phyloP scores from a whole-genome alignment of 1,284 basidiomycete genomes.

The Lentinula novae-zelandiae region DNA sequence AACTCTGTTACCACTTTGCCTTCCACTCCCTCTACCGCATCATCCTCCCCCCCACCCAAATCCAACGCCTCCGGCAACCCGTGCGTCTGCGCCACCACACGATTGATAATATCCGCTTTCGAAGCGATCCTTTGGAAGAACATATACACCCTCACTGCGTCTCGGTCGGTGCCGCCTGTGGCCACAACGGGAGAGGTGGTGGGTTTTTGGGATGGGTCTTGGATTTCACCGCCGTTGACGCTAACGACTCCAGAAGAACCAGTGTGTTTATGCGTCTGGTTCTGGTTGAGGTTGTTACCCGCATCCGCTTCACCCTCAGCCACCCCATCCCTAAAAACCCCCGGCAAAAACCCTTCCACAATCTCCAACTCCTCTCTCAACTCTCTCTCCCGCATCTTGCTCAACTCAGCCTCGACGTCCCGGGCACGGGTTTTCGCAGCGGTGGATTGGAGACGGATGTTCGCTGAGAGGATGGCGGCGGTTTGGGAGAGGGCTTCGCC shows the following conservation, averaged over 20 bases:
- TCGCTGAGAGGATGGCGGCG: conserved; percentile 85
- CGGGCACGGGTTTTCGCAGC: conserved; percentile 87
- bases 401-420: conserved; percentile 84
- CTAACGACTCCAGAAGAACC: background rate
- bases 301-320: background rate
- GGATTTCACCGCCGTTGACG: conserved; percentile 35
- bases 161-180: background rate
- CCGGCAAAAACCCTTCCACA: background rate
- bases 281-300: too few relatives aligned
- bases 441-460: conserved; percentile 87
- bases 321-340: background rate
- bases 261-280: too few relatives aligned
- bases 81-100: conserved; percentile 76
- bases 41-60: conserved; percentile 37
- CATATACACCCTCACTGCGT: conserved; percentile 46
- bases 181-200: too few relatives aligned
- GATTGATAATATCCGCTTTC: conserved; percentile 85
- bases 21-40: conserved; percentile 52
- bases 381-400: conserved; percentile 80
- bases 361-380: conserved; percentile 73
- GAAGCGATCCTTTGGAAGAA: conserved; percentile 86
- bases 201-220: background rate
- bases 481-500: conserved; percentile 73
- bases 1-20: conserved; percentile 17
- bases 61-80: conserved; percentile 81